Conservation (phyloP, 306 rosid species). For the Pyrus pyrifolia region DNA sequence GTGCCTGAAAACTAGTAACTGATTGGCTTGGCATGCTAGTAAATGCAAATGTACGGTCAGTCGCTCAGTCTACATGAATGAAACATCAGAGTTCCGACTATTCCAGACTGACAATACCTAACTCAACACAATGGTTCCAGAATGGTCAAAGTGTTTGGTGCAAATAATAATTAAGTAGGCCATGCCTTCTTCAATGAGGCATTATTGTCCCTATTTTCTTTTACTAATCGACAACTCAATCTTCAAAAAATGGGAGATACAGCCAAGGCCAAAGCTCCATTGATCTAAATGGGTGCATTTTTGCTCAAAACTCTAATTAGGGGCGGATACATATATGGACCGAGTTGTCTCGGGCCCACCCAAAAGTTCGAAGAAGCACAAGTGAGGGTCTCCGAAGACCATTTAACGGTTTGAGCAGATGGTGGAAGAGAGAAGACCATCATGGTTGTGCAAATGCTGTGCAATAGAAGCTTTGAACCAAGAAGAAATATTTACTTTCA, state of each 20-base stretch:
- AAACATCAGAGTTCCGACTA: neutral
- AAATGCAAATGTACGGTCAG: no score
- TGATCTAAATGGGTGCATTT: no score
- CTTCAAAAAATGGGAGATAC: slow-evolving; percentile 6
- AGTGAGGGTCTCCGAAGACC: no score
- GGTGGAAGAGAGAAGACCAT: no score
- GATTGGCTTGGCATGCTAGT: neutral
- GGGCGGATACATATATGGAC: no score
- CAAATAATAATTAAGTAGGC: slow-evolving; percentile 4
- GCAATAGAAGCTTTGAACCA: no score
- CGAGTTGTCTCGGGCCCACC: no score
- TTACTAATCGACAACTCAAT: slow-evolving; percentile 5
- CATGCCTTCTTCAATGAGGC: neutral
- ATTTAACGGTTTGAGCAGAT: no score
- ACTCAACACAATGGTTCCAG: slow-evolving; percentile 6
- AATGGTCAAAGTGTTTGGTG: neutral
- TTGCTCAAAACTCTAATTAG: no score
- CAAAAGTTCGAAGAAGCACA: no score
- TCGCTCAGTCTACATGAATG: neutral
- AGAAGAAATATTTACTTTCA: no score
- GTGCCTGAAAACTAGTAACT: neutral
- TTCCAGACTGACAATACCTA: neutral
- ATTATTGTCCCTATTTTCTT: neutral
- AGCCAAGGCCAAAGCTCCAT: neutral
- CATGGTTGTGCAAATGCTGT: no score